A percentile compares a stretch with the other conserved stretches of the same genome.
Conservation (phyloP, 2,329 filamentous ascomycete genomes). For the Aspergillus sp. region DNA sequence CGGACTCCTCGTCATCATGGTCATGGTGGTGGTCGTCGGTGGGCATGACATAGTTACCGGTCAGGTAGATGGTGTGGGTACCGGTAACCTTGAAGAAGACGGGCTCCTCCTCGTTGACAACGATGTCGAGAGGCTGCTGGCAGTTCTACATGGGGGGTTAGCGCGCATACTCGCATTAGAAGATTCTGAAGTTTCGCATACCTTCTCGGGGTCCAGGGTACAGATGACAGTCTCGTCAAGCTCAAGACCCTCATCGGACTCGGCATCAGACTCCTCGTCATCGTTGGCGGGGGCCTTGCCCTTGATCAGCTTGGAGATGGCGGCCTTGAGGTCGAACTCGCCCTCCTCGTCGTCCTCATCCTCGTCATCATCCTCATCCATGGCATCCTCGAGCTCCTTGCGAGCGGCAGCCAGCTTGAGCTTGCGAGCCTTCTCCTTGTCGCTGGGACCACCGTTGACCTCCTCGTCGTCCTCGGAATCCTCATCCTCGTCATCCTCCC, state of each 20-base stretch:
- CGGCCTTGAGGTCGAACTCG: slow-evolving; percentile 50
- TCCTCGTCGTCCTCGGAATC: slow-evolving; percentile 72
- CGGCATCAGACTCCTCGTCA: slow-evolving; percentile 60
- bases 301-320: slow-evolving; percentile 58
- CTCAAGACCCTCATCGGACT: slow-evolving; percentile 60
- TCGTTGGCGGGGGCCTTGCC: slow-evolving; percentile 73
- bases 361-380: slow-evolving; percentile 59
- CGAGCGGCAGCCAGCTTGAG: slow-evolving; percentile 75
- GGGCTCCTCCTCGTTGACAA: slow-evolving; percentile 81
- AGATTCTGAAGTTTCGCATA: slow-evolving; percentile 50
- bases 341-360: slow-evolving; percentile 69
- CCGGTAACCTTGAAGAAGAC: slow-evolving; percentile 91
- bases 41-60: slow-evolving; percentile 89
- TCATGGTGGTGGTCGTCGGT: slow-evolving; percentile 56
- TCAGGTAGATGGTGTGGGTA: slow-evolving; percentile 87
- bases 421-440: slow-evolving; percentile 86
- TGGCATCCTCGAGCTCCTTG: slow-evolving; percentile 72
- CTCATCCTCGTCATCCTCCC: slow-evolving; percentile 50
- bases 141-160: slow-evolving; percentile 66
- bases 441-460: slow-evolving; percentile 84
- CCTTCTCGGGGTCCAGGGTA: slow-evolving; percentile 90
- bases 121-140: slow-evolving; percentile 94
- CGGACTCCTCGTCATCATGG: slow-evolving; percentile 62
- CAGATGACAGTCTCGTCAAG: slow-evolving; percentile 91
- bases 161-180: slow-evolving; percentile 10